Percentiles rank a stretch among this genome's conserved stretches.
phyloP scores from a whole-genome alignment of 345 rosid genomes.

The Citrus cavaleriei region DNA sequence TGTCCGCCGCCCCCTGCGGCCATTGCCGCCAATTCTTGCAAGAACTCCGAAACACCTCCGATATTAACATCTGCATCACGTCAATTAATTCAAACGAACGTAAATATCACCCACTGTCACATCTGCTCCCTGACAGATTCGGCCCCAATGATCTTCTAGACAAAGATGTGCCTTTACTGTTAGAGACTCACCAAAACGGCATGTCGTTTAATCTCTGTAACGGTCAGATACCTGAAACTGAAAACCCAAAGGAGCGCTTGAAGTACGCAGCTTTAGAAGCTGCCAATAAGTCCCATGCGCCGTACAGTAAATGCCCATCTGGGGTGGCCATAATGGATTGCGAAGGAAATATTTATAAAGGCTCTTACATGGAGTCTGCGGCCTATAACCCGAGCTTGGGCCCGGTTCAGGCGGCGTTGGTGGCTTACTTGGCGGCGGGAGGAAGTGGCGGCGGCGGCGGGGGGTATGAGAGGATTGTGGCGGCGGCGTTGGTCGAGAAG shows the following conservation, averaged over 20 bases:
- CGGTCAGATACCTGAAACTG: conserved; percentile 2
- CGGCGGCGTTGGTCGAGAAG: conserved; percentile 77
- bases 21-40: conserved; percentile 98
- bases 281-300: conserved; percentile 82
- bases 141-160: conserved; percentile 80
- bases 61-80: conserved; percentile 49
- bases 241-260: background rate
- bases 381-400: conserved; percentile 96
- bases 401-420: conserved; percentile 88
- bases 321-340: conserved; percentile 75
- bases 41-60: conserved; percentile 71
- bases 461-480: conserved; percentile 67
- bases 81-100: background rate
- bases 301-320: conserved; percentile 85
- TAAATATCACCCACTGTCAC: conserved; percentile 29
- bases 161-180: conserved; percentile 53
- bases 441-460: conserved; percentile 60
- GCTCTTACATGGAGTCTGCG: conserved; percentile 89
- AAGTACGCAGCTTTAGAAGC: conserved; percentile 59
- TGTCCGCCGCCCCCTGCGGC: conserved; percentile 96
- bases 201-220: conserved; percentile 24
- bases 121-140: conserved; percentile 67
- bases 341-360: conserved; percentile 71
- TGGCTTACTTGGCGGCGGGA: conserved; percentile 59
- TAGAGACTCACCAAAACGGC: conserved; percentile 59